Evolutionary conservation across 2,329 filamentous ascomycete genomes (phyloP), one percentile per base, ranked within the genome.

Genomic region (Colletotrichum orbiculare): DNA sequence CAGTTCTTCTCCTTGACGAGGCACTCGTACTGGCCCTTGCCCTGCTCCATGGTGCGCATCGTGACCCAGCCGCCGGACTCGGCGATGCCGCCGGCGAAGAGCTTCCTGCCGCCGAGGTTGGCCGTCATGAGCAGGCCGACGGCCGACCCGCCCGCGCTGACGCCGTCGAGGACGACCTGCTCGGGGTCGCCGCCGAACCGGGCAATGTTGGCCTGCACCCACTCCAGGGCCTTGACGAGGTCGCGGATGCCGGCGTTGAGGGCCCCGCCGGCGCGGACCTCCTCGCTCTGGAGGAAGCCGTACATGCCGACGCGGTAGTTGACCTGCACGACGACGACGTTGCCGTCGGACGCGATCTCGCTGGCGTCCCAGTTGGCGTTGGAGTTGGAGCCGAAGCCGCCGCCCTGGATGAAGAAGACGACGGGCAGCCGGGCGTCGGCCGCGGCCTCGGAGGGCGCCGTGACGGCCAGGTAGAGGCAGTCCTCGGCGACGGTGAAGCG

Each of bases 301-400:
- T 88, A 93, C 0, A 86, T 84, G 0, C 91, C 91, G 12, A 94
- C 90, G 5, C 92, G 88, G 73, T 94, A 94, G 76, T 93, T 94
- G 76, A 92, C 85, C 6, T 83, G 89, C 2, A 94, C 89, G 0
- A 93, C 86, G 0, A 94, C 78, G 25, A 93, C 88, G 62, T 85
- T 78, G 42, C 82, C 80, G 15, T 86, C 85, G 0, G 87, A 89
- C 37, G 81, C 73, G n/a, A 94, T 75, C 0, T 84, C 86, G 1
- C 82, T 83, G 0, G 86, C 89, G 68, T 92, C 86, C 69, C 85
- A 82, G 66, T 89, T 83, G 1, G 79, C 71, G 60, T 81, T 79
- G 1, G 79, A 76, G 68, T 82, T 78, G 6, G 67, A 62, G 58
- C 85, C 87, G 73, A 89, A 89, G 0, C 88, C 88, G 3, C 88